Evolutionary conservation across 2,329 filamentous ascomycete species (phyloP), one percentile per base, ranked within the genome.

Genomic region (Parasarocladium wereldwijsianum): DNA sequence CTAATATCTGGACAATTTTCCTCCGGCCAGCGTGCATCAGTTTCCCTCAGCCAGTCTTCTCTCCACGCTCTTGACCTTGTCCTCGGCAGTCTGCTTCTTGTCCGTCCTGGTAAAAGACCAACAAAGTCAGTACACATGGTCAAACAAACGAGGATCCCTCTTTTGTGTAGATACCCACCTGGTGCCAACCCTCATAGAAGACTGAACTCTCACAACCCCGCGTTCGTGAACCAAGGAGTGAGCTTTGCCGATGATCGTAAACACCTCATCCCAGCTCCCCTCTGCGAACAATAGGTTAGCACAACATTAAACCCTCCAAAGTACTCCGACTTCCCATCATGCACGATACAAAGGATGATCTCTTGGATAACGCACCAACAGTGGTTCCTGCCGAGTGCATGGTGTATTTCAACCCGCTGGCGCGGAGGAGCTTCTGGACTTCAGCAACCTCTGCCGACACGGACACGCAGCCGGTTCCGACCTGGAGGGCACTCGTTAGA

Each of bases 341-440:
- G n/a, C n/a, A n/a, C n/a, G n/a, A 18, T 18, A 16, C n/a, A 24
- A 21, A 21, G 27, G 17, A 32, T 25, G 22, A 32, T 17, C 18
- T 24, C 16, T 4, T 11, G 11, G 15, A 18, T 16, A 39, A 61
- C 75, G 34, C 60, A 90, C 84, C 85, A 32, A 96, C 70, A 0
- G 87, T 96, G 0, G 87, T 94, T 9, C 87, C 90, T 3, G 85
- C 86, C 16, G 82, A 86, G 56, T 96, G 87, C 83, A 96, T 90
- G 26, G 69, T 75, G 50, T 86, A 87, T 39, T 72, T 76, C 38
- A 96, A 53, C 2, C 84, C 84, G 42, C 79, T 90, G 32, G 70
- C 73, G 53, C 79, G 74, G 43, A 98, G 66, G 20, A 96, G 64
- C 34, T 76, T 73, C 58, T 96, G 87, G 21, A 96, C 84, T 38